These are phyloP conservation scores for Diplodia seriata DNA, from an alignment of 2,329 filamentous ascomycete species.

Conservation along the genomic window DNA sequence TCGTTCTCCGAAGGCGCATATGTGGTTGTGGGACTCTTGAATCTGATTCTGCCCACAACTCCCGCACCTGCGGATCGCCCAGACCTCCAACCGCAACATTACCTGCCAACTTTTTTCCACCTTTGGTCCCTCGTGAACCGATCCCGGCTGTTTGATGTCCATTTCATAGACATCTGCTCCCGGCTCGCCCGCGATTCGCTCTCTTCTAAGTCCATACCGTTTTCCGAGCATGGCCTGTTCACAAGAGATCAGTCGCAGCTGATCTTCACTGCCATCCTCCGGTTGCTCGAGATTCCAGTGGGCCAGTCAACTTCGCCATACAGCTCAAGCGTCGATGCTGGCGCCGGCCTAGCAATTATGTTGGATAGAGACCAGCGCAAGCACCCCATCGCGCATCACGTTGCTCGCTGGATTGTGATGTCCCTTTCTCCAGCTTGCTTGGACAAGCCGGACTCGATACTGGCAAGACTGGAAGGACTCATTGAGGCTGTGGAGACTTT, in stretches of 20 bases:
- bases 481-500: conserved; percentile 97
- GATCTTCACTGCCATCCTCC: conserved; percentile 88
- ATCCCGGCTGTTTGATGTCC: conserved; percentile 84
- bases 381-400: conserved; percentile 88
- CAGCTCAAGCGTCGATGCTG: conserved; percentile 77
- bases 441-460: conserved; percentile 76
- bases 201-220: conserved; percentile 74
- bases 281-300: conserved; percentile 92
- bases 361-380: conserved; percentile 93
- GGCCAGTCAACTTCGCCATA: conserved; percentile 96
- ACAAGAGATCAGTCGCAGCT: conserved; percentile 89
- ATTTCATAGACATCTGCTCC: conserved; percentile 89
- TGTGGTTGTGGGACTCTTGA: conserved; percentile 87
- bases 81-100: conserved; percentile 84
- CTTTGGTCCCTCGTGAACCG: conserved; percentile 92
- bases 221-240: conserved; percentile 88
- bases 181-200: conserved; percentile 85
- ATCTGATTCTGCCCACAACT: conserved; percentile 84
- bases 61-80: conserved; percentile 73
- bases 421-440: conserved; percentile 86
- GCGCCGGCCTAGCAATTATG: conserved; percentile 81
- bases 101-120: conserved; percentile 94
- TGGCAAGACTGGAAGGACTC: conserved; percentile 86
- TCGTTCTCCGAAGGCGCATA: conserved; percentile 92
- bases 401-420: conserved; percentile 91